Conservation (phyloP, 257 asterid genomes). For the Nicotiana otophora region DNA sequence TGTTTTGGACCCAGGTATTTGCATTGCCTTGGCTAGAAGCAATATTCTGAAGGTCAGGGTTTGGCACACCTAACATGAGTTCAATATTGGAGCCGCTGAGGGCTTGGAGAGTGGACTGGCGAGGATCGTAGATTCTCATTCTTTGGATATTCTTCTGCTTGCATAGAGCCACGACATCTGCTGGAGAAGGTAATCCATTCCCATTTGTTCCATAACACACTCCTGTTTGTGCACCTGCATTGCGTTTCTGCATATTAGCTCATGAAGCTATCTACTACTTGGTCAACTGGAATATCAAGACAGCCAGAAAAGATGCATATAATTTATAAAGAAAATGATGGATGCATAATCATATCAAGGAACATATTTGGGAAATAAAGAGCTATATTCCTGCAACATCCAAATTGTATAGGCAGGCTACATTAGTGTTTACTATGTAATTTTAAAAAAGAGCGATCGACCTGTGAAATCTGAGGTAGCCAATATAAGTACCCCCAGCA, state of each 20-base stretch:
- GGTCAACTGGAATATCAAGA: background rate
- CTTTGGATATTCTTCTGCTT: conserved; percentile 25
- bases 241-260: background rate
- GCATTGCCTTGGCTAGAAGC: conserved; percentile 52
- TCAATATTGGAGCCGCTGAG: conserved; percentile 35
- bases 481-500: background rate
- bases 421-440: background rate
- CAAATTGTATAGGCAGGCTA: background rate
- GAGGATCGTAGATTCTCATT: conserved; percentile 32
- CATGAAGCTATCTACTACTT: background rate
- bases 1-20: conserved; percentile 48
- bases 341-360: background rate
- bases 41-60: conserved; percentile 20
- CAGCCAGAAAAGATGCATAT: background rate
- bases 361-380: background rate
- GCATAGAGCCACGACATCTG: conserved; percentile 23
- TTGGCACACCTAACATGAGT: conserved; percentile 33
- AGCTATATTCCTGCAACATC: background rate
- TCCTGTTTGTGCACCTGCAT: conserved; percentile 23
- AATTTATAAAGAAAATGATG: background rate
- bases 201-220: conserved; percentile 31
- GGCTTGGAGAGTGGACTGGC: conserved; percentile 30
- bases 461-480: background rate
- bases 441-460: background rate
- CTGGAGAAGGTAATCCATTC: conserved; percentile 17